Base-by-base conservation (phyloP, 2,329 filamentous ascomycete species). In the Rhinocladiella mackenziei region DNA sequence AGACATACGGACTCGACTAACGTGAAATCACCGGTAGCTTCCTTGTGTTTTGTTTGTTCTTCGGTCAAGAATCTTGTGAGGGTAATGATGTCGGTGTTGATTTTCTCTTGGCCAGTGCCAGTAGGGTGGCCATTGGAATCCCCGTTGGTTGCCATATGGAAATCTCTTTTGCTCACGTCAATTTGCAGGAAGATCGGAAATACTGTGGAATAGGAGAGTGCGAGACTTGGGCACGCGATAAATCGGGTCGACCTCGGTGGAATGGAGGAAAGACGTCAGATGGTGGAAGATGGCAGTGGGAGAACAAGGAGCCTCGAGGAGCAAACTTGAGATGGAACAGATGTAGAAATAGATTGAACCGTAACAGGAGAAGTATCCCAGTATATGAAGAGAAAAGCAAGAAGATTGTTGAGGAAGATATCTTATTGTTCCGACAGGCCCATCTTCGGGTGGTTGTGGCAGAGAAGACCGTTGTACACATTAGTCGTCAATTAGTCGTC, bases 21-120 rank as follows among this genome's bases (percentile, higher is more conserved):
- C 88, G 92, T 98, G 72, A 98, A 98, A 72, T 98, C 92, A 73
- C 92, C 92, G 10, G 89, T 96, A 41, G 92, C 92, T 66, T 97
- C 89, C 64, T 84, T 84, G 72, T 94, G 82, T 70, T 96, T 96
- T 51, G 76, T 71, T 68, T 98, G 92, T 73, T 96, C 89, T 73
- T 98, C 92, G 20, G 89, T 97, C 60, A 98, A 78, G 76, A 92
- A 95, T 51, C 92, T 80, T 30, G 92, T 96, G 59, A 98, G 81
- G 43, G 92, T 97, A 64, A 97, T 77, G 63, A 98, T 97, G 68
- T 96, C 81, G 52, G 87, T 94, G 76, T 97, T 96, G 73, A 98
- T 82, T 66, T 84, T 83, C 72, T 94, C 88, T 58, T 70, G 63
- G 48, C 74, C 75, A 25, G 74, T 73, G 45, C 75, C 74, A 57